Evolutionary conservation across 106 monocot species (phyloP).

Genomic region (Dioscorea dumetorum): DNA sequence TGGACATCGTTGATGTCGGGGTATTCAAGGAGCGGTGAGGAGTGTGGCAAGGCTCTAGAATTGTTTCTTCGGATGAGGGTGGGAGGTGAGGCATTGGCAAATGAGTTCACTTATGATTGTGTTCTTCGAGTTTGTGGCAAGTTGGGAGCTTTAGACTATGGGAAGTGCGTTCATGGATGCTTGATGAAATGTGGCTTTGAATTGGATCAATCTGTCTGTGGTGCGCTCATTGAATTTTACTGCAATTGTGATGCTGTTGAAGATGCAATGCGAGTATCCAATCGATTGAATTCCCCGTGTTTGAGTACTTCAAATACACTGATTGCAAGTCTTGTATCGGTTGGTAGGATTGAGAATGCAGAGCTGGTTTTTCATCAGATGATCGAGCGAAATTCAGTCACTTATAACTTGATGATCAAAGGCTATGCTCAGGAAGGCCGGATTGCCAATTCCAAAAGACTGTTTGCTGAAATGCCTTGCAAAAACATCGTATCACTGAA

Average conservation of each 20-base stretch:
- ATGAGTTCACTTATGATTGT: constrained; percentile 32
- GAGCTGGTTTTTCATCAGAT: constrained; percentile 20
- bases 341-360: constrained; percentile 16
- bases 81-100: constrained; percentile 4
- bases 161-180: constrained; percentile 23
- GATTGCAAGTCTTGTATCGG: constrained; percentile 17
- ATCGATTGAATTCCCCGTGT: constrained; percentile 8
- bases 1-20: constrained; percentile 39
- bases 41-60: constrained; percentile 15
- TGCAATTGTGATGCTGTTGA: constrained; percentile 10
- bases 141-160: constrained; percentile 17
- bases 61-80: constrained; percentile 17
- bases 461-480: constrained; percentile 34
- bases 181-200: constrained; percentile 19
- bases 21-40: constrained; percentile 1
- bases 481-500: constrained; percentile 35
- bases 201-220: constrained; percentile 9
- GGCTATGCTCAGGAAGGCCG: constrained; percentile 26
- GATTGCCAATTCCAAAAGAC: constrained; percentile 12
- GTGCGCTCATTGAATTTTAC: constrained; percentile 33
- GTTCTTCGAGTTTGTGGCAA: constrained; percentile 22
- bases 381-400: constrained; percentile 9
- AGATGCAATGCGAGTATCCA: constrained; percentile 14
- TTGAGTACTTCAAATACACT: constrained; percentile 19
- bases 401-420: constrained; percentile 39